phyloP scores from a whole-genome alignment of 345 rosid species.

The Euphorbia peplus region DNA sequence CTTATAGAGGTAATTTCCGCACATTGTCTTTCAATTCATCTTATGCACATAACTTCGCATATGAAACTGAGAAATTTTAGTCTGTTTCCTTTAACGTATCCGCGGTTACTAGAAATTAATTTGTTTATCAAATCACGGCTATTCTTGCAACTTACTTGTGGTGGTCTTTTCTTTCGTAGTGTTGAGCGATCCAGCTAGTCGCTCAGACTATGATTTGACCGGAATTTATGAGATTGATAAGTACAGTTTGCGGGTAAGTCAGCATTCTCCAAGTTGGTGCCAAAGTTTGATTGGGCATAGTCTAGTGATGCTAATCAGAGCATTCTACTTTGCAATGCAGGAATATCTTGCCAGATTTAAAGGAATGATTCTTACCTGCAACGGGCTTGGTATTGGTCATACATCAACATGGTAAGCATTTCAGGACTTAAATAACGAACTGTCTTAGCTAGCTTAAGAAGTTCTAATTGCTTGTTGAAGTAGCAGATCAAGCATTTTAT shows the following conservation, averaged over 20 bases:
- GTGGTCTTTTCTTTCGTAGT: conserved; percentile 39
- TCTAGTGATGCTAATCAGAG: conserved; percentile 14
- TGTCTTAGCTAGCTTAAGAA: conserved; percentile 2
- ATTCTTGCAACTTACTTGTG: conserved; percentile 4
- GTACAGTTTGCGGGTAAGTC: conserved; percentile 48
- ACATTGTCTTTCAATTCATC: neutral
- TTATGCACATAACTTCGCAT: neutral
- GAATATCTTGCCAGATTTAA: conserved; percentile 85
- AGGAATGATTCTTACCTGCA: conserved; percentile 89
- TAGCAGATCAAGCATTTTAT: neutral
- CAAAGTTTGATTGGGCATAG: neutral
- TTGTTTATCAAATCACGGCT: neutral
- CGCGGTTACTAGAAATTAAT: neutral
- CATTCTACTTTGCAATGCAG: conserved; percentile 32
- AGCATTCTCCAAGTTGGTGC: conserved; percentile 2
- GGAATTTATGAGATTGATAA: conserved; percentile 79
- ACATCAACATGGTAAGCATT: conserved; percentile 54
- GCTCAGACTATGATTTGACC: conserved; percentile 71
- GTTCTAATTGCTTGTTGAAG: neutral
- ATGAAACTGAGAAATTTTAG: neutral
- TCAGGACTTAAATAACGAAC: neutral
- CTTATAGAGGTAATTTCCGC: conserved; percentile 51
- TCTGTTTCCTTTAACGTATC: neutral
- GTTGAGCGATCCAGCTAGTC: conserved; percentile 67
- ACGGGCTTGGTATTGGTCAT: conserved; percentile 78